These are phyloP conservation scores for Magnolia sinica DNA, from an alignment of 164 flowering plant genomes.

Conservation along the genomic window DNA sequence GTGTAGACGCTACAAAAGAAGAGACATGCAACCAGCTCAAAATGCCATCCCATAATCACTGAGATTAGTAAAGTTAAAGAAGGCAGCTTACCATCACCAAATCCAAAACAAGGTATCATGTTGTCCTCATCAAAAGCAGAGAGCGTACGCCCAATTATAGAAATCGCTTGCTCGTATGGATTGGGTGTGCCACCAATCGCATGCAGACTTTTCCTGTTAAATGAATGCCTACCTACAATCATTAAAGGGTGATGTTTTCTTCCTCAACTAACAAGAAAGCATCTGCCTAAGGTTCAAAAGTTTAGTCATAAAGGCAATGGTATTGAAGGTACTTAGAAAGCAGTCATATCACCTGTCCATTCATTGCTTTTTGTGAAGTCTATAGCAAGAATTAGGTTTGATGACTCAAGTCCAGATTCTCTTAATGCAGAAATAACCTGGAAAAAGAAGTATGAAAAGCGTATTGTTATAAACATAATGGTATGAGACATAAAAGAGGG, in stretches of 20 bases:
- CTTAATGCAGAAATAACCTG: conserved; percentile 73
- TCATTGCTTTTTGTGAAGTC: conserved; percentile 97
- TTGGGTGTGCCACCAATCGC: conserved; percentile 57
- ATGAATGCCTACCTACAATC: conserved; percentile 39
- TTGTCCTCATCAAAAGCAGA: conserved; percentile 91
- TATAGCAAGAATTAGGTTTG: conserved; percentile 81
- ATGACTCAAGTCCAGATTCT: conserved; percentile 89
- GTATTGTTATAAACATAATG: neutral
- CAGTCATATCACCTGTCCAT: conserved; percentile 61
- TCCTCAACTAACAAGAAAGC: neutral
- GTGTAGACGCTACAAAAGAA: conserved; percentile 60
- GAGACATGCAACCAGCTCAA: neutral
- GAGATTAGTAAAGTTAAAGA: neutral
- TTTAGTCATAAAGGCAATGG: neutral
- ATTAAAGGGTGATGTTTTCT: conserved; percentile 10
- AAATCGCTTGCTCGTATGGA: conserved; percentile 92
- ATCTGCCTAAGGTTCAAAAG: neutral
- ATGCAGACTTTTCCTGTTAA: conserved; percentile 68
- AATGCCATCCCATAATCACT: neutral
- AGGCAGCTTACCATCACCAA: conserved; percentile 81
- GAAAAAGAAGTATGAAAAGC: neutral
- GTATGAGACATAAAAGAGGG: neutral
- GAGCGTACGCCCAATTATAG: conserved; percentile 79
- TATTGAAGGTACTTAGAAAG: neutral
- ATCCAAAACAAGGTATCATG: conserved; percentile 92